Evolutionary conservation across 192 early-diverging fungal genomes (phyloP), one percentile per base, ranked within the genome.

Genomic region (Irineochytrium annulatum): DNA sequence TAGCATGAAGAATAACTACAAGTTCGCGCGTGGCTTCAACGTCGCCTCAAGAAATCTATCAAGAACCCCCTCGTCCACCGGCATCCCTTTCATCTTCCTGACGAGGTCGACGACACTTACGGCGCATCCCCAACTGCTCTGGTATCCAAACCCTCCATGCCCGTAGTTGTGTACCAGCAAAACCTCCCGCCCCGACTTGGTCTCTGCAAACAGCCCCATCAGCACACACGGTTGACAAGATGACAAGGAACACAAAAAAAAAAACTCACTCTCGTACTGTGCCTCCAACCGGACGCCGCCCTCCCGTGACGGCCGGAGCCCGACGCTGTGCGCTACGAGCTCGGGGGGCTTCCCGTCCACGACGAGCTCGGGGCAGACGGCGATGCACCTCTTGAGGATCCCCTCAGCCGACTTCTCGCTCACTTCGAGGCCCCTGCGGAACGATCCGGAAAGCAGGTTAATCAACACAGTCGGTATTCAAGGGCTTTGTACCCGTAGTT

Each of bases 111-210:
- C 55, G 28, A 77, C 73, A 19, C 30, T 71, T 31, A 34, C 51
- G 2, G 73, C 73, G 33, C 60, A 70, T 3, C 73, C 61, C 68
- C 62, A 71, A 17, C 46, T 49, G 59, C 67, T 60, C 34, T 68
- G 72, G 52, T 67, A 77, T 20, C 68, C 69, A 32, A 35, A 65
- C 19, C 65, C 70, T 22, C 76, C 78, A 53, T 80, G 78, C 13
- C 78, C 78, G 49, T 77, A 80, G 55, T 71, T 73, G 51, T 79
- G 67, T 24, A 73, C 60, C n/a, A 80, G 49, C 34, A 75, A 55
- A 17, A 67, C 58, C 22, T 69, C 54, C 11, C 51, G 35, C 3
- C 68, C 65, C 3, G 46, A 52, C 2, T 46, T 39, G 26, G 65
- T 59, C 46, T 63, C 37, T 66, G 26, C 26, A 26, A n/a, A n/a